A percentile compares a stretch with the other conserved stretches of the same genome.
Conservation (phyloP, 441 rosid genomes). For the Euphorbia celastroides region DNA sequence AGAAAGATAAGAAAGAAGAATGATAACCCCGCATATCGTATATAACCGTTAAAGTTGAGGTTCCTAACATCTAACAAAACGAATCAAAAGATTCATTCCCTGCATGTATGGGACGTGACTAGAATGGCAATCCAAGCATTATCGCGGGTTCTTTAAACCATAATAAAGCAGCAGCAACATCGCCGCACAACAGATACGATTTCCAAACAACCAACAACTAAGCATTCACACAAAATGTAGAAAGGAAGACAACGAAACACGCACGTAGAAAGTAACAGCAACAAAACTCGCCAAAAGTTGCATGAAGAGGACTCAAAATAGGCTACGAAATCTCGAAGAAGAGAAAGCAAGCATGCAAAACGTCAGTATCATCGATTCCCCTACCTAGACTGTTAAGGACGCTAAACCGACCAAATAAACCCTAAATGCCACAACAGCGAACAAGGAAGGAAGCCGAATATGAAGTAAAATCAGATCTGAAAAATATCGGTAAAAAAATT, state of each 20-base stretch:
- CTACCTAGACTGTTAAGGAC: background rate
- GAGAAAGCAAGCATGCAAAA: conserved; percentile 4
- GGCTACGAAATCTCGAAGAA: background rate
- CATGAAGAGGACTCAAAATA: background rate
- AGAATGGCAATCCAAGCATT: background rate
- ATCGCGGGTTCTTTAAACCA: background rate
- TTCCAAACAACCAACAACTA: background rate
- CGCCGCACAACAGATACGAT: background rate
- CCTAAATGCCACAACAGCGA: background rate
- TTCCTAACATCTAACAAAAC: background rate
- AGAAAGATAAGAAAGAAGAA: background rate
- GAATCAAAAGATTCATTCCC: background rate
- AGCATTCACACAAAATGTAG: background rate
- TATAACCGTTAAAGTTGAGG: background rate
- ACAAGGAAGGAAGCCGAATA: background rate
- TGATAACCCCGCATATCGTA: background rate
- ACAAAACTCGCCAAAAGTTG: background rate
- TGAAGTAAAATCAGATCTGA: conserved; percentile 15
- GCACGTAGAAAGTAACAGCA: background rate
- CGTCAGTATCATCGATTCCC: background rate
- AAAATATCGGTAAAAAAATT: background rate
- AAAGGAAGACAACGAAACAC: background rate
- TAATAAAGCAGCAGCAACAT: conserved; percentile 1
- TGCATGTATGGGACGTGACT: background rate
- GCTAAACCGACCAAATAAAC: conserved; percentile 12